Conservation (phyloP, 345 rosid genomes). For the Bruguiera sexangula region DNA sequence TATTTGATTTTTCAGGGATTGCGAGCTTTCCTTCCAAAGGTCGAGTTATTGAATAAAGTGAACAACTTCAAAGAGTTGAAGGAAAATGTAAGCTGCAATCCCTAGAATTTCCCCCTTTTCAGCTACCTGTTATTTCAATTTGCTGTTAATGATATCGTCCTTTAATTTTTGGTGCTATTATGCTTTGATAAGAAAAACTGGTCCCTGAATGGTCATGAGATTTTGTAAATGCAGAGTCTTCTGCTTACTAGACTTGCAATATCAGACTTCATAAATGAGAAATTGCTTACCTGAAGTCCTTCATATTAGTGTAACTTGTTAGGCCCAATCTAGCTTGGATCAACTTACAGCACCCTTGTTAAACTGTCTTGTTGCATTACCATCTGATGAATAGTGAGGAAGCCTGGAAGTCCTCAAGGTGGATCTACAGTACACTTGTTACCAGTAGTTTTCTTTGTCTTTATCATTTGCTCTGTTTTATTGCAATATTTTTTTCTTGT, state of each 20-base stretch:
- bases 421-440: background rate
- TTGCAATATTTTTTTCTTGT: background rate
- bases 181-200: background rate
- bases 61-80: slow-evolving; percentile 80
- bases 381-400: background rate
- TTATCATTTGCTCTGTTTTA: background rate
- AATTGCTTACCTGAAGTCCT: background rate
- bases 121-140: background rate
- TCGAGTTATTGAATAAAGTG: slow-evolving; percentile 65
- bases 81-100: slow-evolving; percentile 59
- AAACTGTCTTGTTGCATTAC: background rate
- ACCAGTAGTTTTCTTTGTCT: background rate
- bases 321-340: background rate
- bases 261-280: background rate
- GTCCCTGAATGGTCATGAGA: background rate
- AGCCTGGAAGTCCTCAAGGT: background rate
- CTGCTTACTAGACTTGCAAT: slow-evolving; percentile 9
- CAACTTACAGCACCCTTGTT: background rate
- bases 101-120: slow-evolving; percentile 8
- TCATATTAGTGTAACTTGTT: background rate
- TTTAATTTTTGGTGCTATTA: background rate
- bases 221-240: background rate
- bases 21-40: slow-evolving; percentile 84
- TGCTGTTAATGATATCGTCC: background rate
- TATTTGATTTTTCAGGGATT: slow-evolving; percentile 56